Evolutionary conservation across 495 filamentous ascomycete species (phyloP).

Genomic region (Penicillium samsonianum): DNA sequence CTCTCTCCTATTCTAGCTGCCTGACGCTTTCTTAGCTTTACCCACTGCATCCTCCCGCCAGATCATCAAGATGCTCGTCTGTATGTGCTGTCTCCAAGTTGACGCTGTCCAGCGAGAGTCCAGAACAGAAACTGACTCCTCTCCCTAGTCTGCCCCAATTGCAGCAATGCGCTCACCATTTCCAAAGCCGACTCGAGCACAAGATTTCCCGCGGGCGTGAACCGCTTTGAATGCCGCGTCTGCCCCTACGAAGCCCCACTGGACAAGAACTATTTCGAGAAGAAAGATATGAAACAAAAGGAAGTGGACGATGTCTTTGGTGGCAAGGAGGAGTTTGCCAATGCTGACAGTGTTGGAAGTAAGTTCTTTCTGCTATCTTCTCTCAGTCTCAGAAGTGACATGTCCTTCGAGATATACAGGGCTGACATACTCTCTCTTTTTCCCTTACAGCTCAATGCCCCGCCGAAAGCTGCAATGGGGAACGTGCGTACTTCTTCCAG

Average conservation of each 20-base stretch:
- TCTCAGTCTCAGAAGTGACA: constrained; percentile 5
- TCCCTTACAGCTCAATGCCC: constrained; percentile 67
- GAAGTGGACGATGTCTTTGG: constrained; percentile 92
- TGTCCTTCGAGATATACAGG: not conserved
- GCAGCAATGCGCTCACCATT: constrained; percentile 83
- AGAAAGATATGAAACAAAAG: constrained; percentile 69
- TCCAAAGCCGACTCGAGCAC: constrained; percentile 55
- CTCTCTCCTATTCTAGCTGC: not conserved
- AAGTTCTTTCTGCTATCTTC: constrained; percentile 29
- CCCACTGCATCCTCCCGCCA: not conserved
- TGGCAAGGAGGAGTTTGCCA: constrained; percentile 82
- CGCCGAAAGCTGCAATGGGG: constrained; percentile 69
- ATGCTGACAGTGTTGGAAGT: constrained; percentile 78
- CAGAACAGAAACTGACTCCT: constrained; percentile 23
- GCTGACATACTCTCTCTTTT: constrained; percentile 1
- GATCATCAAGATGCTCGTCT: constrained; percentile 40
- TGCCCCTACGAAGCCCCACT: constrained; percentile 88
- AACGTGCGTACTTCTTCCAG: constrained; percentile 88
- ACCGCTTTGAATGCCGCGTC: constrained; percentile 87
- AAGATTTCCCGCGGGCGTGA: constrained; percentile 52
- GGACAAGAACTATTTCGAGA: constrained; percentile 70
- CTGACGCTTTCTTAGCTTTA: not conserved
- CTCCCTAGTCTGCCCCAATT: constrained; percentile 81
- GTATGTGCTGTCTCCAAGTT: constrained; percentile 30
- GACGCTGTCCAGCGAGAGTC: not conserved